Evolutionary conservation across 2,329 filamentous ascomycete genomes (phyloP).

Genomic region (Ophiostoma perfectum): DNA sequence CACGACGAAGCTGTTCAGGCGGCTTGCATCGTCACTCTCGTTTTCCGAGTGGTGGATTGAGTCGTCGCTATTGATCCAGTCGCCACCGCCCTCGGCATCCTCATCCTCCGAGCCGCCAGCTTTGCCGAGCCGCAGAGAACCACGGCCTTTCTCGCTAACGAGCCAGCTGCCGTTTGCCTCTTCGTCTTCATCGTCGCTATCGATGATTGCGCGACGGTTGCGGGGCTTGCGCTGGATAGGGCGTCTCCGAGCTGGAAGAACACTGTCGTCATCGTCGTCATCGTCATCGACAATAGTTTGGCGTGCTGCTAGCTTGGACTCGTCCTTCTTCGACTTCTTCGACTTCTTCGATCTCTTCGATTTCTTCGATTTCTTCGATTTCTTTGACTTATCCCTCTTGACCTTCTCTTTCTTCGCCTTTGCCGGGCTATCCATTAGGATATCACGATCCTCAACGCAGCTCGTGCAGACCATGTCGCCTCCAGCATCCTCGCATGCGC

Average conservation of each 20-base stretch:
- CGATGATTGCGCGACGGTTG: constrained; percentile 54
- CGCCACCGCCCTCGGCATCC: constrained; percentile 78
- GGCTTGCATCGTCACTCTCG: constrained; percentile 49
- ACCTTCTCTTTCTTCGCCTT: constrained; percentile 36
- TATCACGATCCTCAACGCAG: constrained; percentile 69
- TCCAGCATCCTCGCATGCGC: constrained; percentile 34
- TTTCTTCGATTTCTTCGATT: constrained; percentile 32
- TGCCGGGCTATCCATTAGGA: constrained; percentile 48
- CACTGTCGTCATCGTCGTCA: constrained; percentile 32
- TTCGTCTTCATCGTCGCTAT: constrained; percentile 56
- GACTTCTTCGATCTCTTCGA: constrained; percentile 29
- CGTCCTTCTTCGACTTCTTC: constrained; percentile 30
- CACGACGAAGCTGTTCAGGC: constrained; percentile 51
- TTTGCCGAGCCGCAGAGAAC: constrained; percentile 59
- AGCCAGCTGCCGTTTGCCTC: constrained; percentile 75
- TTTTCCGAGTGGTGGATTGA: constrained; percentile 53
- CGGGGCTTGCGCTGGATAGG: constrained; percentile 35
- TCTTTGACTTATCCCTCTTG: constrained; percentile 31
- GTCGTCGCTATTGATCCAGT: constrained; percentile 69
- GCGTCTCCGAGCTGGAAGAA: constrained; percentile 26
- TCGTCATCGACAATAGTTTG: constrained; percentile 33
- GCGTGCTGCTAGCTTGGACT: constrained; percentile 36
- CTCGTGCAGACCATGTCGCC: constrained; percentile 59
- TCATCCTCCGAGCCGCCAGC: constrained; percentile 58
- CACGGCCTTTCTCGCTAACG: constrained; percentile 62